A percentile compares a stretch with the other conserved stretches of the same genome.
Conservation (phyloP, 2,329 filamentous ascomycete species). For the Triangularia verruculosa region DNA sequence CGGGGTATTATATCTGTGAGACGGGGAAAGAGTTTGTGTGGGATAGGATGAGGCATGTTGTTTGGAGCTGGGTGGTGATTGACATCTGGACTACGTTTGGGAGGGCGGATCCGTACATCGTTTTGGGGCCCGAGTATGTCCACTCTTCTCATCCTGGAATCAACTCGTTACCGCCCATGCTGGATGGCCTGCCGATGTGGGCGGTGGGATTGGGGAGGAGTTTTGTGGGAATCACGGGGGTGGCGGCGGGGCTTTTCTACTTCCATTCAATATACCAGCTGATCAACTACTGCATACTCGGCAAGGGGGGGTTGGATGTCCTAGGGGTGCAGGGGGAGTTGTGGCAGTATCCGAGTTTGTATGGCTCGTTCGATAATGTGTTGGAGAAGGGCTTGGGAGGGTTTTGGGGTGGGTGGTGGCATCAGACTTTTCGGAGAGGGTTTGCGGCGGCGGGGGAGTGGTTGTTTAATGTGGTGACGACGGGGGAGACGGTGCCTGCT, state of each 20-base stretch:
- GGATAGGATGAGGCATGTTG: conserved; percentile 43
- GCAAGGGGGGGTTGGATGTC: conserved; percentile 43
- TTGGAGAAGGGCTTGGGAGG: conserved; percentile 71
- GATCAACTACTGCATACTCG: conserved; percentile 8
- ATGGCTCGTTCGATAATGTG: conserved; percentile 54
- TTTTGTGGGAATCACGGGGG: conserved; percentile 50
- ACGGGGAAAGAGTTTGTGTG: conserved; percentile 46
- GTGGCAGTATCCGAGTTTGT: conserved; percentile 53
- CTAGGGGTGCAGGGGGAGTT: conserved; percentile 48
- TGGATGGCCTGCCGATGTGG: conserved; percentile 41
- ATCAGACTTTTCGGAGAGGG: conserved; percentile 78
- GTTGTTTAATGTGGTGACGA: conserved; percentile 40
- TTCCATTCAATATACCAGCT: conserved; percentile 48
- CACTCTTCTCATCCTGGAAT: conserved; percentile 32
- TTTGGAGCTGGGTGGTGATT: conserved; percentile 61
- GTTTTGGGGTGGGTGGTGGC: conserved; percentile 86
- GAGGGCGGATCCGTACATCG: conserved; percentile 76
- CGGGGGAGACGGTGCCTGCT: background rate
- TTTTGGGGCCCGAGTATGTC: conserved; percentile 44
- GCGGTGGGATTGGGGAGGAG: conserved; percentile 56
- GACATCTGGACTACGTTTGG: conserved; percentile 68
- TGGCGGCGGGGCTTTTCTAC: conserved; percentile 59
- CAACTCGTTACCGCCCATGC: conserved; percentile 43
- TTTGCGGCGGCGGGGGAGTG: conserved; percentile 60
- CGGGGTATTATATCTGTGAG: conserved; percentile 45